These are phyloP conservation scores for Peniophora sp. DNA, from an alignment of 1,284 basidiomycete species.

Conservation along the genomic window DNA sequence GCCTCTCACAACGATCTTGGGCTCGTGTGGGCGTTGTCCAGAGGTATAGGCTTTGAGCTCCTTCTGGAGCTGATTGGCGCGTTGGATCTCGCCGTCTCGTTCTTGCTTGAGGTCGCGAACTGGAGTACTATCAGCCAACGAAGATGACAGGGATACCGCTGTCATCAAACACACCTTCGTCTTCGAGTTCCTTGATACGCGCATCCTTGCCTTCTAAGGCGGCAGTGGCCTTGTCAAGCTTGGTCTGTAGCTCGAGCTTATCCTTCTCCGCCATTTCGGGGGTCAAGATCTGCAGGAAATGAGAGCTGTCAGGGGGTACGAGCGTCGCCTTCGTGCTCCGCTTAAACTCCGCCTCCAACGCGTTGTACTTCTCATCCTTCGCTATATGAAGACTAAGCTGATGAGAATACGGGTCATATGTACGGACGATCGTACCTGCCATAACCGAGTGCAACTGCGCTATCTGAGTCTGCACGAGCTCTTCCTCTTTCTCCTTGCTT, in stretches of 20 bases:
- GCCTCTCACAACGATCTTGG: slow-evolving; percentile 16
- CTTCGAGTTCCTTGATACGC: slow-evolving; percentile 35
- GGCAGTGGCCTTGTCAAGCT: slow-evolving; percentile 36
- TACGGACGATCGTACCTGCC: not conserved
- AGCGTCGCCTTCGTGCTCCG: slow-evolving; percentile 38
- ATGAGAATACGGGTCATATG: not conserved
- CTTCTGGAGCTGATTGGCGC: not conserved
- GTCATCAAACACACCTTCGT: slow-evolving; percentile 34
- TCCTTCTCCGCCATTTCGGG: slow-evolving; percentile 67
- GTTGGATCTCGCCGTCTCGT: not conserved
- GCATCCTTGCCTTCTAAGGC: slow-evolving; percentile 37
- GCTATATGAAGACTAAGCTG: slow-evolving; percentile 27
- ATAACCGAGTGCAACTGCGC: not conserved
- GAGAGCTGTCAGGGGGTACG: slow-evolving; percentile 36
- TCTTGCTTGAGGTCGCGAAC: not conserved
- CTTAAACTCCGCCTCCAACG: slow-evolving; percentile 46
- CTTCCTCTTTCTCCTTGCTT: slow-evolving; percentile 33
- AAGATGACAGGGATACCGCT: too few species aligned
- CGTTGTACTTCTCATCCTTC: slow-evolving; percentile 47
- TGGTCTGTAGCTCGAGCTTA: slow-evolving; percentile 42
- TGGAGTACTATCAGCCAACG: too few species aligned
- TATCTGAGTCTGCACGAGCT: not conserved
- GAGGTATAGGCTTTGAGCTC: not conserved
- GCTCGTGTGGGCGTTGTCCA: not conserved
- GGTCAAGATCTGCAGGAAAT: slow-evolving; percentile 57